Conservation (phyloP, 805 yeast genomes). For the Candida multigemmis region DNA sequence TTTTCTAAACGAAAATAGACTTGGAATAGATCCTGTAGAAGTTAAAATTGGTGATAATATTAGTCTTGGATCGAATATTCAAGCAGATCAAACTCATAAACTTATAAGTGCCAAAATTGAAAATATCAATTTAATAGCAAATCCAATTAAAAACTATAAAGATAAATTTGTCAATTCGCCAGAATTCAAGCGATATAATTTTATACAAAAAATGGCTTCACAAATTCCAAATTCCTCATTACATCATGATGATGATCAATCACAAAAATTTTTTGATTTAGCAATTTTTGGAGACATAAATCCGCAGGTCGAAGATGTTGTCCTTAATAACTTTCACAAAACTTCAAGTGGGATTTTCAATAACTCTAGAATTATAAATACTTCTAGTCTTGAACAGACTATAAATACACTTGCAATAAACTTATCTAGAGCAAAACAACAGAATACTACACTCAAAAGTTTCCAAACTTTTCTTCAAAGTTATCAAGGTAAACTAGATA, state of each 20-base stretch:
- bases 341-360: slow-evolving; percentile 47
- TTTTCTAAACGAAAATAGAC: slow-evolving; percentile 68
- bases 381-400: slow-evolving; percentile 46
- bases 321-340: slow-evolving; percentile 39
- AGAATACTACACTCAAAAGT: slow-evolving; percentile 45
- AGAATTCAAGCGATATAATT: slow-evolving; percentile 26
- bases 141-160: slow-evolving; percentile 1
- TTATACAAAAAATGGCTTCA: slow-evolving; percentile 13
- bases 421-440: slow-evolving; percentile 49
- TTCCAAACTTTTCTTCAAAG: slow-evolving; percentile 45
- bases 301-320: slow-evolving; percentile 38
- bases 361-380: slow-evolving; percentile 51
- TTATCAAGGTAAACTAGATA: slow-evolving; percentile 27
- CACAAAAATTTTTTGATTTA: slow-evolving; percentile 5
- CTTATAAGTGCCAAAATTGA: slow-evolving; percentile 82
- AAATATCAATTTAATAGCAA: slow-evolving; percentile 50
- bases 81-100: slow-evolving; percentile 58
- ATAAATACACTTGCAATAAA: slow-evolving; percentile 47
- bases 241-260: neutral
- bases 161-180: slow-evolving; percentile 9
- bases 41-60: slow-evolving; percentile 75
- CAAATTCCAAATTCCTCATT: neutral
- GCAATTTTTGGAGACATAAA: slow-evolving; percentile 58
- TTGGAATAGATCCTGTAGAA: slow-evolving; percentile 53
- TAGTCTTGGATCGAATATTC: slow-evolving; percentile 91